Conservation (phyloP, 2,329 filamentous ascomycete genomes). For the Monosporascus cannonballus region DNA sequence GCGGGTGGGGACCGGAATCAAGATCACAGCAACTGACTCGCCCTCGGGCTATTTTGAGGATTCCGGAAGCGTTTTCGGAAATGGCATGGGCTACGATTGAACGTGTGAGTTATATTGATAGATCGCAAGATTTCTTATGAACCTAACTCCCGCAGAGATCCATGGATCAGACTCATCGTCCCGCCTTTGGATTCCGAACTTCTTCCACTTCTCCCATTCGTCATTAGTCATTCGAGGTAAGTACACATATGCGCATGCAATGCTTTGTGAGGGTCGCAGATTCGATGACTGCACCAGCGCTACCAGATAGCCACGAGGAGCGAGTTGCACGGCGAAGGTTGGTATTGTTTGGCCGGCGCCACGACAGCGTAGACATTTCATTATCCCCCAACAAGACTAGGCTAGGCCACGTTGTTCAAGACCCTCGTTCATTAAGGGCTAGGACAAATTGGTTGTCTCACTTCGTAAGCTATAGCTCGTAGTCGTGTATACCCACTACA, state of each 20-base stretch:
- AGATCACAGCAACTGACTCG: background rate
- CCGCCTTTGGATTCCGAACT: conserved; percentile 1
- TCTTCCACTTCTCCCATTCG: background rate
- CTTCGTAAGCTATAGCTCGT: conserved; percentile 1
- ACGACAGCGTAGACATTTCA: too few relatives aligned
- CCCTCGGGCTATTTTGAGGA: background rate
- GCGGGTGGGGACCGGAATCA: background rate
- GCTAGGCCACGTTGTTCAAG: background rate
- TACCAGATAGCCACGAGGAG: too few relatives aligned
- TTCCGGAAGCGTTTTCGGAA: conserved; percentile 1
- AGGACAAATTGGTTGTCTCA: too few relatives aligned
- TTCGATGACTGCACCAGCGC: background rate
- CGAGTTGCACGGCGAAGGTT: too few relatives aligned
- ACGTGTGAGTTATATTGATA: conserved; percentile 28
- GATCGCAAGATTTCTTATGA: conserved; percentile 22
- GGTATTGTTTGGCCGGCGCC: too few relatives aligned
- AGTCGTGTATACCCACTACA: conserved; percentile 2
- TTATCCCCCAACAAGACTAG: too few relatives aligned
- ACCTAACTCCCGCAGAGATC: conserved; percentile 29
- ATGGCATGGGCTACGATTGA: conserved; percentile 11
- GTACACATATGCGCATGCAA: background rate
- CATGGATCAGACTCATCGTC: conserved; percentile 9
- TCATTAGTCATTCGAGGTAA: background rate
- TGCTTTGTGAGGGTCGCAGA: background rate
- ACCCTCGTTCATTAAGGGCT: background rate